Base-by-base conservation (phyloP, 1,139 yeast species). In the Candida tetrigidarum region DNA sequence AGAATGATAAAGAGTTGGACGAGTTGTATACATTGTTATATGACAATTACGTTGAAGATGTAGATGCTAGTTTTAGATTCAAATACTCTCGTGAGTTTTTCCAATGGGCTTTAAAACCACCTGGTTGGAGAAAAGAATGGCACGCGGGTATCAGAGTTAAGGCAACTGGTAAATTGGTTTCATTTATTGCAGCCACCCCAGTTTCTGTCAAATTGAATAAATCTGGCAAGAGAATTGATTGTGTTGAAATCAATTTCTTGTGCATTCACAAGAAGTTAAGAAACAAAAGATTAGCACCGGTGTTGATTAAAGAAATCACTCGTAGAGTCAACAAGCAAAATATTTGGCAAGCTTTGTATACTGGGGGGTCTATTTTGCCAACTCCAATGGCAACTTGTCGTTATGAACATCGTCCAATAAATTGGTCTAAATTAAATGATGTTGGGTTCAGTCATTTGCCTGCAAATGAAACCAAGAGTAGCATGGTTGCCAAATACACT, bases 311-410 rank as follows among this genome's bases (percentile, higher is more conserved):
- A 58, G 99, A 93, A 66, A 87, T 93, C 53, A 93, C 99, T 4
- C 81, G 99, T 62, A 79, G 98, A 55, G 96, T 93, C 53, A 93
- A 95, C 66, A 77, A 80, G 51, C 76, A 77, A 39, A 80, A 88
- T 47, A 86, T 92, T 49, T 93, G 98, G 97, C 98, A 93, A 64
- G 99, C 99, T 0, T 76, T 95, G 49, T 91, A 90, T 65, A 92
- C 99, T 10, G 97, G 95, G 0, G 99, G 99, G 5, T 81, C 84
- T 5, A 84, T 90, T 5, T 75, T 93, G 49, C 99, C 99, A 15
- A 84, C 93, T 18, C 99, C 99, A 0, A 80, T 93, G 7, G 74
- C 96, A n/a, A 84, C 90, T 2, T 85, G 96, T 62, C 80, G 98
- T 52, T 95, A 95, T 66, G 87, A 89, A 42, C 99, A 93, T 67